Evolutionary conservation across 2,329 filamentous ascomycete species (phyloP), one percentile per base, ranked within the genome.

Genomic region (Monosporascus sp.): DNA sequence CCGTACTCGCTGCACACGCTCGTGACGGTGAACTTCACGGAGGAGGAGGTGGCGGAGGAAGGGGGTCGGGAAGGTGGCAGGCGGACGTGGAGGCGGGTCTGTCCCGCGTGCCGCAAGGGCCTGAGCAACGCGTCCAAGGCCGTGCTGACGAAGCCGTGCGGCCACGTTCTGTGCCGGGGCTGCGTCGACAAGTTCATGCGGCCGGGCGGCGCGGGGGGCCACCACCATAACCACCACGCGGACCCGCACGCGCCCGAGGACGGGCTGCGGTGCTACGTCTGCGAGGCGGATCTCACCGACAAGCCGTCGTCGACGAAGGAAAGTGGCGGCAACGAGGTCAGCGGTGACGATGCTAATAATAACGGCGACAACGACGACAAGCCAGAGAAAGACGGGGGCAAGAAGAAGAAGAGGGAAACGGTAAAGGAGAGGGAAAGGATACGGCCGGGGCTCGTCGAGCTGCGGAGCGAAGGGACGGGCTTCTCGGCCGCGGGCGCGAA

Each of bases 401-500:
- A 52, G 50, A 76, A 61, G 70, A 74, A 44, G 70, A 75, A 54
- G 78, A 75, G 78, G 48, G 74, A 74, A 14, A 71, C 67, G 17
- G 66, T 68, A 61, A 65, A 68, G 56, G 60, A 65, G 43, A 82
- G 82, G 60, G 79, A 84, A 37, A 82, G 75, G 50, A 78, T 87
- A 37, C 83, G 78, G 55, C 82, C 86, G 0, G 92, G 92, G 0
- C 67, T 97, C 36, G 86, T 97, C 3, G 83, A 88, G 65, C 80
- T 97, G 48, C 85, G 82, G 60, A 89, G 87, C 37, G 93, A 97
- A 62, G 93, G 93, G 0, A 97, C 93, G 0, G 93, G 93, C 0
- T 97, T 96, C 70, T 92, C 93, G 5, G 88, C 90, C 5, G 86
- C 87, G n/a, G 93, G 94, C 3, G 81, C 82, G 50, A 96, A 88